Evolutionary conservation across 129 eudicot genomes (phyloP).

Genomic region (Lactuca saligna): DNA sequence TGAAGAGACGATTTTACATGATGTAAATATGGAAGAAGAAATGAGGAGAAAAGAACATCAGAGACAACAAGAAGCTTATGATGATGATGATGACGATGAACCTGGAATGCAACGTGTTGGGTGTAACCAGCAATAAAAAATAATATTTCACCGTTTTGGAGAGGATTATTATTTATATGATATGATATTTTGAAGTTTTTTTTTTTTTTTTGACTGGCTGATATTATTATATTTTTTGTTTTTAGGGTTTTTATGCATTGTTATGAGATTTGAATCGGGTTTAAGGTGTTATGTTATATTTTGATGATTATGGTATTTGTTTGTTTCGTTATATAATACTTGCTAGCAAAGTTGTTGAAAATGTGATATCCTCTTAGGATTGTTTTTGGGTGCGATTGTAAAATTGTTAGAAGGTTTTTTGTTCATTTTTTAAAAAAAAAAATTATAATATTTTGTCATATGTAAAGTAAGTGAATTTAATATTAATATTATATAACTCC

Average conservation of each 20-base stretch:
- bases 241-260: neutral
- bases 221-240: neutral
- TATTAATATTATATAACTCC: no score
- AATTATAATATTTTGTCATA: no score
- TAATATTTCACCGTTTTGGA: slow-evolving; percentile 11
- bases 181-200: neutral
- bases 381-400: no score
- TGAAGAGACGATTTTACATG: slow-evolving; percentile 57
- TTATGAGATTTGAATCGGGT: slow-evolving; percentile 12
- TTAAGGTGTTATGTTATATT: slow-evolving; percentile 11
- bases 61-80: slow-evolving; percentile 51
- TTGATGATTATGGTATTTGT: neutral
- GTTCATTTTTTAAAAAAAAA: no score
- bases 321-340: no score
- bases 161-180: slow-evolving; percentile 1
- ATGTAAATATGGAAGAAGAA: slow-evolving; percentile 65
- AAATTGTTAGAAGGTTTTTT: no score
- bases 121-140: slow-evolving; percentile 51
- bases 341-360: no score
- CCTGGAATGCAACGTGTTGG: slow-evolving; percentile 45
- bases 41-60: slow-evolving; percentile 50
- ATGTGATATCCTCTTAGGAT: no score
- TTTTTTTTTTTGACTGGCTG: no score
- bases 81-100: slow-evolving; percentile 56
- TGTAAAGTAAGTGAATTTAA: no score